Conservation (phyloP, 768 basidiomycete genomes). For the Coprinellus aureogranulatus region DNA sequence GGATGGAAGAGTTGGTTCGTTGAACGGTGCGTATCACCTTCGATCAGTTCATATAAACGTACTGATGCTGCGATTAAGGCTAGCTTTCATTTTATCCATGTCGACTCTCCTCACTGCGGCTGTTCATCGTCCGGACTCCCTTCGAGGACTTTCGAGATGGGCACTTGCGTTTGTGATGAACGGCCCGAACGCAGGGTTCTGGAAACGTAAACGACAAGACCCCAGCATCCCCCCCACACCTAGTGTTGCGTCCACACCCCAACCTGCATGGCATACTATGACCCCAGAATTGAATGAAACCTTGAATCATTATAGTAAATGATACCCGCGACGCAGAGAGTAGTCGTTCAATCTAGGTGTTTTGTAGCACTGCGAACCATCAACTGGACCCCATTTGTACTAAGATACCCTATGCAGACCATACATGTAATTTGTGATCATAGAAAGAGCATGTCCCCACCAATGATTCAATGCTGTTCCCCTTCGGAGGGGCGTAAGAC, state of each 20-base stretch:
- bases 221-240: constrained; percentile 28
- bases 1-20: constrained; percentile 36
- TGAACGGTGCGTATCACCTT: constrained; percentile 69
- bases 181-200: constrained; percentile 54
- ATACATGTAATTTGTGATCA: constrained; percentile 79
- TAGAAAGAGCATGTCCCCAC: constrained; percentile 95
- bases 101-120: constrained; percentile 64
- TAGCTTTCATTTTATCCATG: constrained; percentile 61
- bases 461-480: constrained; percentile 32
- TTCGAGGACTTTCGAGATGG: constrained; percentile 77
- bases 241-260: constrained; percentile 20
- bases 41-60: too few relatives aligned
- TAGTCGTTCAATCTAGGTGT: too few relatives aligned
- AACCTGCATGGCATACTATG: too few relatives aligned
- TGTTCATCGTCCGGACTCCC: constrained; percentile 56
- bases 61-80: constrained; percentile 29
- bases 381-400: too few relatives aligned
- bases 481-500: constrained; percentile 46
- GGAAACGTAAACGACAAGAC: constrained; percentile 42
- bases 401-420: constrained; percentile 45
- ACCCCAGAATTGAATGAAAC: constrained; percentile 1
- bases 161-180: constrained; percentile 63
- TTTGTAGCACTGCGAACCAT: too few relatives aligned
- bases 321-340: not conserved
- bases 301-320: not conserved